Evolutionary conservation across 108 stramenopile species (phyloP), one percentile per base, ranked within the genome.

Genomic region (Stephanodiscus minutulus): DNA sequence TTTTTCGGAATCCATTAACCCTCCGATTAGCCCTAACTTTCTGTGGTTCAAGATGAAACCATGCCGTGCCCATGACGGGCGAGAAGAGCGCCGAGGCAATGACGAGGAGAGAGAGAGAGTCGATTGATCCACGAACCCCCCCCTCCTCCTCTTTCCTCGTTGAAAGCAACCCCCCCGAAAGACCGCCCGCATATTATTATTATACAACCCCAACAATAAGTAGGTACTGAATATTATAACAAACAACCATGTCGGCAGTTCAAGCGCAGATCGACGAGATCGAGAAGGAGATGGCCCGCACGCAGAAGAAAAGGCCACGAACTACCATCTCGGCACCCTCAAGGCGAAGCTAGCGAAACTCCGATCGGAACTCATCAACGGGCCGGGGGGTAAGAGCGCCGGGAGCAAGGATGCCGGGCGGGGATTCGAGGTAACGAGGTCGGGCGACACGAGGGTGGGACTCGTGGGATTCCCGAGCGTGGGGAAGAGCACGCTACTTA

Each of bases 381-480:
- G 91, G 15, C 90, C 89, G 15, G 91, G 90, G 27, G 91, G 90
- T 1, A 91, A 94, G 71, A 82, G 81, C 9, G 91, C 93, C 0
- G 96, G 97, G 52, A 90, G 91, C 20, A 98, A 98, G 53, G 91
- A 96, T 72, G 96, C 96, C 9, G 98, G 86, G 44, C 75, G 96
- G 11, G 99, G 99, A 27, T 99, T 99, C 77, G 98, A 99, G 64
- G 99, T 99, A 11, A 89, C 89, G 20, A 92, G 97, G 62, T 83
- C 86, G 25, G 99, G 99, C 13, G 99, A 99, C 61, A 98, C 98
- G 4, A 88, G 98, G 15, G 91, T 99, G 47, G 98, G 94, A 8
- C 61, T 97, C 9, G 94, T 98, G 18, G 99, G 99, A n/a, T 99
- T 99, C 79, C 99, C 99, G 5, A 93, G 91, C 6, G 99, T 99